Percentiles rank a stretch among this genome's conserved stretches.
Evolutionary conservation across 2,329 filamentous ascomycete genomes (phyloP).

Genomic region (Penicillium aurantiogriseum): DNA sequence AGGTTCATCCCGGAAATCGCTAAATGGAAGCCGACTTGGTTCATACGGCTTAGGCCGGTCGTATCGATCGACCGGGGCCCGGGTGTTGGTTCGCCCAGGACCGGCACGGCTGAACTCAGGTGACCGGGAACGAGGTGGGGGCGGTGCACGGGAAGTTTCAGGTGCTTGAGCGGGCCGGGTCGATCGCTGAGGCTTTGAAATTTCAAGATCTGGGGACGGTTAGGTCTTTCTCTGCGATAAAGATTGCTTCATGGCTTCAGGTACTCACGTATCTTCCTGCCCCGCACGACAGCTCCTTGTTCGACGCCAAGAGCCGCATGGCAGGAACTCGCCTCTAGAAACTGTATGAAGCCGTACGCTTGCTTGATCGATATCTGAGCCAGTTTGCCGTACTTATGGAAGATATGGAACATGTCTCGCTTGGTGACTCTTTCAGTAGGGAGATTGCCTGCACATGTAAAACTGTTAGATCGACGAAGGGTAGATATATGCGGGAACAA

Average conservation of each 20-base stretch:
- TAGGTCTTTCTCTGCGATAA: neutral
- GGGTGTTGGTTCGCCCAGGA: slow-evolving; percentile 30
- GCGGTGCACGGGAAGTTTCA: slow-evolving; percentile 37
- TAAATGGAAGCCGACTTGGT: slow-evolving; percentile 39
- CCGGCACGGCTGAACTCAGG: slow-evolving; percentile 57
- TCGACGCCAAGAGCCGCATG: slow-evolving; percentile 70
- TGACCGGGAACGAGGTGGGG: slow-evolving; percentile 59
- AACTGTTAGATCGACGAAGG: slow-evolving; percentile 5
- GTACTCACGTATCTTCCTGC: slow-evolving; percentile 86
- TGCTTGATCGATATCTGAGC: slow-evolving; percentile 96
- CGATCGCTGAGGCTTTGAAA: slow-evolving; percentile 83
- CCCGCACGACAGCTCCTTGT: slow-evolving; percentile 77
- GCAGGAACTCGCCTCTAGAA: slow-evolving; percentile 73
- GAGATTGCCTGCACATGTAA: slow-evolving; percentile 66
- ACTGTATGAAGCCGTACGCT: slow-evolving; percentile 96
- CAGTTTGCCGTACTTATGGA: slow-evolving; percentile 78
- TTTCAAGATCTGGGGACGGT: slow-evolving; percentile 68
- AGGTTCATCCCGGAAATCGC: slow-evolving; percentile 53
- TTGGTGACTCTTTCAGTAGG: slow-evolving; percentile 92
- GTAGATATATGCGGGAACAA: neutral
- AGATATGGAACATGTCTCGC: slow-evolving; percentile 87
- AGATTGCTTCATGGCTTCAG: neutral
- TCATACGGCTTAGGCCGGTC: slow-evolving; percentile 37
- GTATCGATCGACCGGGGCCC: slow-evolving; percentile 43
- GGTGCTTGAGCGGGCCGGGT: slow-evolving; percentile 53